Evolutionary conservation across 2,329 filamentous ascomycete genomes (phyloP).

Genomic region (Verticillium isaacii): DNA sequence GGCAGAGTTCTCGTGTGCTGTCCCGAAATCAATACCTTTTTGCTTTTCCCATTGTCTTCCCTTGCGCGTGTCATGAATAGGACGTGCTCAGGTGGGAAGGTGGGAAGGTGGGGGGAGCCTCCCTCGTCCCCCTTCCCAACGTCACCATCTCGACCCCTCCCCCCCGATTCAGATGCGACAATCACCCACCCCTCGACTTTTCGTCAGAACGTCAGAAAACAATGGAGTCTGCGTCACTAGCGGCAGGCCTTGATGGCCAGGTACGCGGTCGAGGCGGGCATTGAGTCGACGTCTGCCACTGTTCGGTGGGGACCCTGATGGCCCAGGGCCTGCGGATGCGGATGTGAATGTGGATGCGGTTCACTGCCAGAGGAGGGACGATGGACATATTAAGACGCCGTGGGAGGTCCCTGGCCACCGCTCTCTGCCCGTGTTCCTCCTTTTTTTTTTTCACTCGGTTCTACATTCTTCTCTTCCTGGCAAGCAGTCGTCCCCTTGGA

Average conservation of each 20-base stretch:
- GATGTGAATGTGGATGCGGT: background rate
- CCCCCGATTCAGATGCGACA: background rate
- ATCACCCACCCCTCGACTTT: background rate
- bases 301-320: background rate
- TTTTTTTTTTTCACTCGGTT: background rate
- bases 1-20: background rate
- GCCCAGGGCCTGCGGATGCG: background rate
- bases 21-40: background rate
- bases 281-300: background rate
- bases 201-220: background rate
- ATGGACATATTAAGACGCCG: background rate
- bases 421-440: background rate
- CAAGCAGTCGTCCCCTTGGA: background rate
- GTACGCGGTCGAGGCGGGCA: background rate
- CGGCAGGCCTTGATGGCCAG: background rate
- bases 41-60: background rate
- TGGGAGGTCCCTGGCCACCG: background rate
- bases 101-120: background rate
- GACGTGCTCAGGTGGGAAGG: background rate
- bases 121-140: background rate
- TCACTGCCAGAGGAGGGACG: background rate
- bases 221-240: background rate
- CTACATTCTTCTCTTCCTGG: background rate
- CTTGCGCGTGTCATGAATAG: background rate
- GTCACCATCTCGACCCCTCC: background rate